Percentiles rank a stretch among this genome's conserved stretches.
These are phyloP conservation scores for Fusarium nodosum DNA, from an alignment of 2,329 filamentous ascomycete genomes.

Conservation along the genomic window DNA sequence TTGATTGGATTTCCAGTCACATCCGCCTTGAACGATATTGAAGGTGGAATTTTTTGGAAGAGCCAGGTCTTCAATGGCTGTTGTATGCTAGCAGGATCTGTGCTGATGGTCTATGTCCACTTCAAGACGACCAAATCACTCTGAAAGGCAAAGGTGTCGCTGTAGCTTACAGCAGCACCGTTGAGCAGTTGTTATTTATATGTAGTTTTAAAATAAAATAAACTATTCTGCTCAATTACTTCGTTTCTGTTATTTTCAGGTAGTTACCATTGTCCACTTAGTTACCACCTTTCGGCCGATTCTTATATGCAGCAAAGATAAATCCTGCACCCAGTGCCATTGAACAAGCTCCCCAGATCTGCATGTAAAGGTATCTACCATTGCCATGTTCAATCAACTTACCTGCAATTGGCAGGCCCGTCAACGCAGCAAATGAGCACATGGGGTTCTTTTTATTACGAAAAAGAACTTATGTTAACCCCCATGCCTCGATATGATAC, in stretches of 20 bases:
- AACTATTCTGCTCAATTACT: slow-evolving; percentile 1
- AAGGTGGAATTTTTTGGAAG: slow-evolving; percentile 3
- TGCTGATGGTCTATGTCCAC: slow-evolving; percentile 4
- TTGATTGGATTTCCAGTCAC: slow-evolving; percentile 1
- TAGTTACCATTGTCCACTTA: not conserved
- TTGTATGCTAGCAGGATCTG: slow-evolving; percentile 1
- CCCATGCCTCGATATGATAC: too few relatives aligned
- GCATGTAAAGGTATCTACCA: too few relatives aligned
- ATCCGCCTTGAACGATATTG: slow-evolving; percentile 2
- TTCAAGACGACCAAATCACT: slow-evolving; percentile 1
- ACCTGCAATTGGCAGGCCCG: too few relatives aligned
- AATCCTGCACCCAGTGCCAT: not conserved
- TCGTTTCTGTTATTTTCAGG: not conserved
- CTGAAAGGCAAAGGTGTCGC: not conserved
- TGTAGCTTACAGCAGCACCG: not conserved
- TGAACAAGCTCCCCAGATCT: too few relatives aligned
- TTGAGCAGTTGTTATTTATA: slow-evolving; percentile 12
- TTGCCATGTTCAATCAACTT: too few relatives aligned
- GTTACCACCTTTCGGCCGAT: not conserved
- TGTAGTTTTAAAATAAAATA: not conserved
- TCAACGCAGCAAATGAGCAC: too few relatives aligned
- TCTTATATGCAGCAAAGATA: not conserved
- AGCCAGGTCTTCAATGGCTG: slow-evolving; percentile 2
- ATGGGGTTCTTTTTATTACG: too few relatives aligned
- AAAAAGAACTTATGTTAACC: too few relatives aligned